phyloP scores from a whole-genome alignment of 306 rosid species.

The Pterocarpus santalinus region DNA sequence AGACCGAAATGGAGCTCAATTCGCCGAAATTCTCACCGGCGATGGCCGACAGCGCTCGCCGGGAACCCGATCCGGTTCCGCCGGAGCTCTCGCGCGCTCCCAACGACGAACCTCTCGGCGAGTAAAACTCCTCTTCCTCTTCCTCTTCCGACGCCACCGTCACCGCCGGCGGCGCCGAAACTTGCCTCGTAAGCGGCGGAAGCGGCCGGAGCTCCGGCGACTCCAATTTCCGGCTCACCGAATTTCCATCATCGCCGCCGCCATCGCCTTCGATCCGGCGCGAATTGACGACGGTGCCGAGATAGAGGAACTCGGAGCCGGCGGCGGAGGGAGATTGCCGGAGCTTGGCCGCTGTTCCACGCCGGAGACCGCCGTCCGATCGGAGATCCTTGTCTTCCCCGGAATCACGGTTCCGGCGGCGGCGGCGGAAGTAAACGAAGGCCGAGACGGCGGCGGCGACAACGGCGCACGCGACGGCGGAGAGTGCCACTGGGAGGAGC shows the following conservation, averaged over 20 bases:
- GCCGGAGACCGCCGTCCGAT: conserved; percentile 60
- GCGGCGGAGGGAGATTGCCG: conserved; percentile 52
- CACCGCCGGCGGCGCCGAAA: not conserved
- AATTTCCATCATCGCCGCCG: not conserved
- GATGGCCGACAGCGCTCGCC: conserved; percentile 56
- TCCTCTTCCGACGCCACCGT: not conserved
- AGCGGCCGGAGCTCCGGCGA: conserved; percentile 77
- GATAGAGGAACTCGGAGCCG: conserved; percentile 83
- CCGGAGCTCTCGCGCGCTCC: conserved; percentile 54
- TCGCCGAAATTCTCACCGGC: conserved; percentile 42
- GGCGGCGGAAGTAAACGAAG: conserved; percentile 63
- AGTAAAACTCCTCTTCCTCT: conserved; percentile 62
- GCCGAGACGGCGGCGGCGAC: conserved; percentile 46
- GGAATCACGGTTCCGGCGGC: conserved; percentile 50
- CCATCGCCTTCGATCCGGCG: conserved; percentile 56
- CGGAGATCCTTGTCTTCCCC: conserved; percentile 62
- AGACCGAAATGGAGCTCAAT: conserved; percentile 49
- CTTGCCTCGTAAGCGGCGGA: conserved; percentile 60
- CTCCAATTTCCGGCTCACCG: conserved; percentile 56
- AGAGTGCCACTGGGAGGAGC: conserved; percentile 60
- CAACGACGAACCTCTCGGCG: conserved; percentile 85
- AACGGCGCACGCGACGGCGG: conserved; percentile 56
- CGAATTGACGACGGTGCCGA: conserved; percentile 80
- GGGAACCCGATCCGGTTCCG: conserved; percentile 69
- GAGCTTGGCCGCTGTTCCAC: conserved; percentile 45